phyloP scores from a whole-genome alignment of 1,284 basidiomycete species.

The Amylostereum chailletii region DNA sequence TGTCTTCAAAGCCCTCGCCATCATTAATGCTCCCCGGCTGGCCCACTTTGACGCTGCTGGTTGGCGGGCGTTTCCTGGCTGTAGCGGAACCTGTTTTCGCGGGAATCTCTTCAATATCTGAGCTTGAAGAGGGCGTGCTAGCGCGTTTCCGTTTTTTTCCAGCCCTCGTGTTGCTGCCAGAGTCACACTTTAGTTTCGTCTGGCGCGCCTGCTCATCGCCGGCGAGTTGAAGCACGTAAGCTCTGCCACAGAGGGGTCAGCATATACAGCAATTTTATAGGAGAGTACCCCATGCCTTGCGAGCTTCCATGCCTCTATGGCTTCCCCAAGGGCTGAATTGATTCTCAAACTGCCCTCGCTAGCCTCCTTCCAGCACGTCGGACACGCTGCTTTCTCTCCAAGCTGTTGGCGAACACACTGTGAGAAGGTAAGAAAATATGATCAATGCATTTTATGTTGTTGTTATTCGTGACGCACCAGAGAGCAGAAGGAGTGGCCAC shows the following conservation, averaged over 20 bases:
- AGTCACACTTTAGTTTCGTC: constrained; percentile 16
- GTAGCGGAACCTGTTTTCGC: no score
- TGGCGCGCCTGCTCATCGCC: constrained; percentile 12
- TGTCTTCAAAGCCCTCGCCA: constrained; percentile 3
- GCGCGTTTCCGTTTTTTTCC: constrained; percentile 8
- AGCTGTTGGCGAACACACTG: constrained; percentile 62
- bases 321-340: constrained; percentile 52
- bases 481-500: constrained; percentile 75
- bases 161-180: constrained; percentile 1
- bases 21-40: neutral
- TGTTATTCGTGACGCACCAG: constrained; percentile 34
- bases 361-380: constrained; percentile 47
- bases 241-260: neutral
- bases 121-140: neutral
- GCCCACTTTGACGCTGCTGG: neutral
- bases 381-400: constrained; percentile 50
- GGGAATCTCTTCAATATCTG: neutral
- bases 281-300: constrained; percentile 41
- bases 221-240: constrained; percentile 13
- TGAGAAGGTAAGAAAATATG: neutral
- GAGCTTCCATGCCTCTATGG: constrained; percentile 50
- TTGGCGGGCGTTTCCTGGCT: neutral
- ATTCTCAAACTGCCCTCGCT: constrained; percentile 51
- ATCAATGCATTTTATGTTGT: neutral
- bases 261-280: neutral